Evolutionary conservation across 306 rosid species (phyloP).

Genomic region (Vigna reflexopilosa): DNA sequence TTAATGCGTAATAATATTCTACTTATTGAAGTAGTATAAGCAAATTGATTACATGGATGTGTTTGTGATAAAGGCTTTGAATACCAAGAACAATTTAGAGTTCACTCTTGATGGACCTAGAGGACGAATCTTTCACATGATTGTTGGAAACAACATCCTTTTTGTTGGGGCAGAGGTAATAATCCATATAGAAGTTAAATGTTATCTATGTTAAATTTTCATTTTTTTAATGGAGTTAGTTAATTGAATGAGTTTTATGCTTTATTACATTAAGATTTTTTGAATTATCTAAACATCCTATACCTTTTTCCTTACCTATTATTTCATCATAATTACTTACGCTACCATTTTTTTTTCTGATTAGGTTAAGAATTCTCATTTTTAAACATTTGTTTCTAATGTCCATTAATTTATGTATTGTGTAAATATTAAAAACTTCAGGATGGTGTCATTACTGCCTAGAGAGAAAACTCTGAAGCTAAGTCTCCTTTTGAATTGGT

Average conservation of each 20-base stretch:
- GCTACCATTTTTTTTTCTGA: not conserved
- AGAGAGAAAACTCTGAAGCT: not conserved
- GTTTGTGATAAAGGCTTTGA: too few relatives aligned
- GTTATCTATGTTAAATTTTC: too few relatives aligned
- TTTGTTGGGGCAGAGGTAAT: conserved; percentile 47
- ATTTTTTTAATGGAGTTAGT: too few relatives aligned
- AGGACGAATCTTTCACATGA: conserved; percentile 52
- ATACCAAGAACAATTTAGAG: too few relatives aligned
- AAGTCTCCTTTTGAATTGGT: too few relatives aligned
- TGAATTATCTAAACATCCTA: too few relatives aligned
- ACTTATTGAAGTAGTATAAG: not conserved
- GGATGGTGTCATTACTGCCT: conserved; percentile 40
- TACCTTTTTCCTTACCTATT: too few relatives aligned
- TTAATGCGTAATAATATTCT: not conserved
- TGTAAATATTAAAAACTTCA: conserved; percentile 4
- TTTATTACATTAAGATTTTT: too few relatives aligned
- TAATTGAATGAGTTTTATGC: too few relatives aligned
- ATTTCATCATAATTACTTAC: too few relatives aligned
- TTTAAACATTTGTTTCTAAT: not conserved
- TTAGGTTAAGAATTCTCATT: not conserved
- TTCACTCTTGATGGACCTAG: conserved; percentile 50
- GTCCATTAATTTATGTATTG: not conserved
- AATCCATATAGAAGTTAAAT: too few relatives aligned
- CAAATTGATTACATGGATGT: too few relatives aligned
- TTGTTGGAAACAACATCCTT: conserved; percentile 46